Conservation (phyloP, 192 early-diverging fungal genomes). For the Podila epicladia region DNA sequence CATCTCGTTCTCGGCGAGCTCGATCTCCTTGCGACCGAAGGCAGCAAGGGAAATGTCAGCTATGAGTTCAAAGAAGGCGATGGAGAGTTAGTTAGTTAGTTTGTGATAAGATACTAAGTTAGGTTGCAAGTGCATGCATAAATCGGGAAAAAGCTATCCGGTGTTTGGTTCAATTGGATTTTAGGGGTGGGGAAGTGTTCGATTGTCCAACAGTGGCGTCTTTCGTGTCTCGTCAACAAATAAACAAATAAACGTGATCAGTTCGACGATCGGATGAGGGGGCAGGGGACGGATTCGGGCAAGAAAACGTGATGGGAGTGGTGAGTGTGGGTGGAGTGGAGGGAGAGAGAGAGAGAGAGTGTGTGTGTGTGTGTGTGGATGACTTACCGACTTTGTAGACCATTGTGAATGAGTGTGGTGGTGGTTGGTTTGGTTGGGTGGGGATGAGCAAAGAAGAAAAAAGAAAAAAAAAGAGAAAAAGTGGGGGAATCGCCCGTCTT, state of each 20-base stretch:
- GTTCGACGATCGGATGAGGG: neutral
- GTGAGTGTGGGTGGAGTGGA: neutral
- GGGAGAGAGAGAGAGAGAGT: neutral
- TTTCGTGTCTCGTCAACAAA: no score
- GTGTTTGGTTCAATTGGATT: neutral
- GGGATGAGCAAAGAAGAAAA: constrained; percentile 10
- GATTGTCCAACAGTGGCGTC: no score
- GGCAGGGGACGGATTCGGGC: no score
- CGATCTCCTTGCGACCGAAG: constrained; percentile 98
- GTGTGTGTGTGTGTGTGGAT: neutral
- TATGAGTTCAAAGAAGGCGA: neutral
- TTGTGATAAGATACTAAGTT: neutral
- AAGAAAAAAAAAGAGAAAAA: constrained; percentile 13
- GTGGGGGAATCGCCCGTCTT: neutral
- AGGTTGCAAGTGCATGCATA: neutral
- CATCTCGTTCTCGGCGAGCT: constrained; percentile 98
- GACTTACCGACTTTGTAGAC: constrained; percentile 45
- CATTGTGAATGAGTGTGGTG: constrained; percentile 20
- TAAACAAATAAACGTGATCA: neutral
- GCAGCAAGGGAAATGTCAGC: constrained; percentile 68
- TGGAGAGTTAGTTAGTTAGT: constrained; percentile 1
- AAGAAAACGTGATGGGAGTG: neutral
- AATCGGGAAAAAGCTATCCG: neutral
- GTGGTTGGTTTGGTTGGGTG: constrained; percentile 7
- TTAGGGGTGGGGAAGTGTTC: no score